phyloP scores from a whole-genome alignment of 73 alveolate genomes.

The Diophrys appendiculata region DNA sequence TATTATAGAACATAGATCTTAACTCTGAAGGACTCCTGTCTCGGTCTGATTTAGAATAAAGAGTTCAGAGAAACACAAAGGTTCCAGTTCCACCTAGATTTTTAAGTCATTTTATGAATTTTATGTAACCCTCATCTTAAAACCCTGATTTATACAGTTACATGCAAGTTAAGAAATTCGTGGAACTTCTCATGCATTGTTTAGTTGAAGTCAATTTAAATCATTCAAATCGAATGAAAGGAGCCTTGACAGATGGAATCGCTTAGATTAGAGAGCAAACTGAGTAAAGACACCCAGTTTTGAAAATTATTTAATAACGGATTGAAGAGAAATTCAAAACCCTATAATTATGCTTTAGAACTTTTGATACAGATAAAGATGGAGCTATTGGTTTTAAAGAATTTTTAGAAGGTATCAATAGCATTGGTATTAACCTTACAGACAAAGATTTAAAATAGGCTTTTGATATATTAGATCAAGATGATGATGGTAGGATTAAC shows the following conservation, averaged over 20 bases:
- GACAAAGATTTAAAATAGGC: conserved; percentile 1
- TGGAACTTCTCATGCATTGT: background rate
- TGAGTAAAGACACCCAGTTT: background rate
- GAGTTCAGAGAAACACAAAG: background rate
- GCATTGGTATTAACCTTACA: background rate
- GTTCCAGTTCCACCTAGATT: background rate
- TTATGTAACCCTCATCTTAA: background rate
- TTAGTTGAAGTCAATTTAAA: background rate
- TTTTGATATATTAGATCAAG: background rate
- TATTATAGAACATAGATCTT: background rate
- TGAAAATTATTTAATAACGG: background rate
- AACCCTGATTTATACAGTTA: background rate
- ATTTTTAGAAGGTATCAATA: conserved; percentile 3
- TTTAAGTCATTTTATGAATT: background rate
- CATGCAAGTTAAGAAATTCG: background rate
- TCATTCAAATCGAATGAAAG: background rate
- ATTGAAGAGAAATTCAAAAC: background rate
- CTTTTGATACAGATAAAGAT: conserved; percentile 5
- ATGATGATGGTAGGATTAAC: conserved; percentile 7
- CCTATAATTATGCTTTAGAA: conserved; percentile 1
- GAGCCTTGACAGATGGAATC: background rate
- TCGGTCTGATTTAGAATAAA: background rate
- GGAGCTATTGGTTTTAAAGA: background rate
- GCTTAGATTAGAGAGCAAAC: background rate
- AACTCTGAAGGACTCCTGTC: background rate